Evolutionary conservation across 768 basidiomycete species (phyloP).

Genomic region (Trametes punicea): DNA sequence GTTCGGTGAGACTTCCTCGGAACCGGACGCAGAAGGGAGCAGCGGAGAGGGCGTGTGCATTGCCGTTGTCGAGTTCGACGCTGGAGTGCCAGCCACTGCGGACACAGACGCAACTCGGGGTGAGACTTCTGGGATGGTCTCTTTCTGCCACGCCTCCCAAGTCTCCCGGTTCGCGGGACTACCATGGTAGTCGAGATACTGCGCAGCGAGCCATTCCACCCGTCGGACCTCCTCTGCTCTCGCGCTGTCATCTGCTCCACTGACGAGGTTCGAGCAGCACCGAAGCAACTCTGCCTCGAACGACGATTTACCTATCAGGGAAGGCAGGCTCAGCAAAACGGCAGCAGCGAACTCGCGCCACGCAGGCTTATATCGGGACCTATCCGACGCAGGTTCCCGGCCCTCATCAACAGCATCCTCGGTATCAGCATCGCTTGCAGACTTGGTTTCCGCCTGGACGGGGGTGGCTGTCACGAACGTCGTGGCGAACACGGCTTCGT

Average conservation of each 20-base stretch:
- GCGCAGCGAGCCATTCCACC: slow-evolving; percentile 61
- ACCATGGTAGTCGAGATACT: slow-evolving; percentile 62
- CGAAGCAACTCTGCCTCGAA: slow-evolving; percentile 73
- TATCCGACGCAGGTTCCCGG: slow-evolving; percentile 12
- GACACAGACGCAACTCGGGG: slow-evolving; percentile 14
- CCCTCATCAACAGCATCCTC: not conserved
- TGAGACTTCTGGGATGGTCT: slow-evolving; percentile 44
- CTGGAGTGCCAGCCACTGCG: slow-evolving; percentile 33
- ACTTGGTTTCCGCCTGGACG: not conserved
- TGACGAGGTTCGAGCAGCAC: slow-evolving; percentile 62
- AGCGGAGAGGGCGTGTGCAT: slow-evolving; percentile 50
- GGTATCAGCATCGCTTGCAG: not conserved
- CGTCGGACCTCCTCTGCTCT: slow-evolving; percentile 40
- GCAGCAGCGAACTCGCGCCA: slow-evolving; percentile 68
- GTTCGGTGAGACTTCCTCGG: slow-evolving; percentile 22
- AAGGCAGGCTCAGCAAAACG: slow-evolving; percentile 58
- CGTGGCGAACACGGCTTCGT: slow-evolving; percentile 79
- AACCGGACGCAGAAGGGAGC: slow-evolving; percentile 9
- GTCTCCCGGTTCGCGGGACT: slow-evolving; percentile 44
- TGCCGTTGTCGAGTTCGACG: slow-evolving; percentile 51
- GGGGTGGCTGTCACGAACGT: slow-evolving; percentile 39
- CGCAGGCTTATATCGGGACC: slow-evolving; percentile 27
- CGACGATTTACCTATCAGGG: slow-evolving; percentile 46
- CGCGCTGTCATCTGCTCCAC: slow-evolving; percentile 44
- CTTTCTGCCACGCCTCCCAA: slow-evolving; percentile 59